These are phyloP conservation scores for Fermentozyma sake DNA, from an alignment of 1,139 yeast genomes.

Conservation along the genomic window DNA sequence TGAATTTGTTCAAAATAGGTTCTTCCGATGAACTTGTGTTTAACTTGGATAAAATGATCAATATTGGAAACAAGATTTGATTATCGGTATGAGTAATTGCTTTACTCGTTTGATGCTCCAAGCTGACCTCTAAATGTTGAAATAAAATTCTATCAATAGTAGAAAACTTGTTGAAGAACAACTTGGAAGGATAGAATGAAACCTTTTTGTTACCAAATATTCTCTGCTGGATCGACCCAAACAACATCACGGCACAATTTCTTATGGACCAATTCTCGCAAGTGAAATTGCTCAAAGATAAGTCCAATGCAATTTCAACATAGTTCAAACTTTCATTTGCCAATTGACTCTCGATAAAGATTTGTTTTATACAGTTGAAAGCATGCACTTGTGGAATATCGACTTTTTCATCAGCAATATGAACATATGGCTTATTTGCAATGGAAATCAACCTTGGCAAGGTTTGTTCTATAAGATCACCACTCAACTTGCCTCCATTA, in stretches of 20 bases:
- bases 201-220: slow-evolving; percentile 61
- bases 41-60: slow-evolving; percentile 66
- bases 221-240: slow-evolving; percentile 75
- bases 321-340: slow-evolving; percentile 48
- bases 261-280: slow-evolving; percentile 78
- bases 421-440: slow-evolving; percentile 47
- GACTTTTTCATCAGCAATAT: slow-evolving; percentile 47
- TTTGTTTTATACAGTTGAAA: slow-evolving; percentile 71
- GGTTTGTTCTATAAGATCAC: slow-evolving; percentile 23
- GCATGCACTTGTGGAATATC: slow-evolving; percentile 94
- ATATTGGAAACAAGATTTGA: slow-evolving; percentile 61
- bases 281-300: slow-evolving; percentile 60
- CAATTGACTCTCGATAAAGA: slow-evolving; percentile 66
- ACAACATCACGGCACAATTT: slow-evolving; percentile 91
- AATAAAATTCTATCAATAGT: slow-evolving; percentile 48
- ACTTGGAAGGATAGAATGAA: slow-evolving; percentile 9
- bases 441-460: slow-evolving; percentile 49
- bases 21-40: slow-evolving; percentile 15
- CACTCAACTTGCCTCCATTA: neutral
- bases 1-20: slow-evolving; percentile 7
- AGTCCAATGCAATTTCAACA: slow-evolving; percentile 53
- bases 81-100: slow-evolving; percentile 4
- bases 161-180: slow-evolving; percentile 64
- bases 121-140: slow-evolving; percentile 31
- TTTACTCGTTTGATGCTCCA: slow-evolving; percentile 4